Evolutionary conservation across 1,284 basidiomycete species (phyloP).

Genomic region (Rhodofomes roseus): DNA sequence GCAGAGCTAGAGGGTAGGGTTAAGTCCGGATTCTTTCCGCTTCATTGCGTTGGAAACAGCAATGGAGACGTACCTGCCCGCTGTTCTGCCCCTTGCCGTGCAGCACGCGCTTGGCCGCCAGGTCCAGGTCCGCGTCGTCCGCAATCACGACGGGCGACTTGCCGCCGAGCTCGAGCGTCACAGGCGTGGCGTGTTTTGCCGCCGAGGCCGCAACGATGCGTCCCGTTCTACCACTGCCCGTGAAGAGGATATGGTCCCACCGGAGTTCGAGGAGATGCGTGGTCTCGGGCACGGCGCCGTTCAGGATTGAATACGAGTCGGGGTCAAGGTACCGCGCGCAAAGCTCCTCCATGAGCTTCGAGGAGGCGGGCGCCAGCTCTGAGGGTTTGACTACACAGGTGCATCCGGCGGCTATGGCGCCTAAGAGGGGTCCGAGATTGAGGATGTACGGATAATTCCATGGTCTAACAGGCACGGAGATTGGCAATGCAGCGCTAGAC

Average conservation of each 20-base stretch:
- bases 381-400: slow-evolving; percentile 59
- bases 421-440: slow-evolving; percentile 47
- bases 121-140: slow-evolving; percentile 37
- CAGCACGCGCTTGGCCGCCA: slow-evolving; percentile 44
- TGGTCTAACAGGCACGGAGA: slow-evolving; percentile 27
- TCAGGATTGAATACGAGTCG: slow-evolving; percentile 43
- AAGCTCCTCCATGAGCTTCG: slow-evolving; percentile 51
- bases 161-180: slow-evolving; percentile 65
- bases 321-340: slow-evolving; percentile 64
- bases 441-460: slow-evolving; percentile 58
- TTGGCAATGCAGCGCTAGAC: not conserved
- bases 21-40: not conserved
- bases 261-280: slow-evolving; percentile 47
- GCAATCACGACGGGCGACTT: slow-evolving; percentile 62
- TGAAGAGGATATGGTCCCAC: slow-evolving; percentile 61
- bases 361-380: slow-evolving; percentile 49
- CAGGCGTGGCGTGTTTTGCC: slow-evolving; percentile 60
- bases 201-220: slow-evolving; percentile 60
- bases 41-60: not conserved
- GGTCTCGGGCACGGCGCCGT: slow-evolving; percentile 54
- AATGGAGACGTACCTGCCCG: slow-evolving; percentile 35
- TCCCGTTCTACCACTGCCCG: slow-evolving; percentile 51
- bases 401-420: slow-evolving; percentile 62
- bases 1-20: slow-evolving; percentile 39
- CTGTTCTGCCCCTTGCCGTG: slow-evolving; percentile 57